Conservation (phyloP, 2,329 filamentous ascomycete genomes). For the Fusarium begoniae region DNA sequence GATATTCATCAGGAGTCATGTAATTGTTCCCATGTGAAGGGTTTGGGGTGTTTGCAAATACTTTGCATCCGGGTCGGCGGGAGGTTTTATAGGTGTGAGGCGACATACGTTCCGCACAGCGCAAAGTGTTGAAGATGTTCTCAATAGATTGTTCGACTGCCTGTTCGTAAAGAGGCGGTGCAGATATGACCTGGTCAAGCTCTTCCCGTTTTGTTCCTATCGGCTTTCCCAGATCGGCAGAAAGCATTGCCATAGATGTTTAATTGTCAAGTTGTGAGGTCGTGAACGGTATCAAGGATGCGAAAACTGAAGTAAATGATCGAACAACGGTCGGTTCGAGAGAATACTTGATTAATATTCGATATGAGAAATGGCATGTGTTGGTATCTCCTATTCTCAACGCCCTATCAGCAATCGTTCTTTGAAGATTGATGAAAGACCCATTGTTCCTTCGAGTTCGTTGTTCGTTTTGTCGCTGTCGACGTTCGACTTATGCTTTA, state of each 20-base stretch:
- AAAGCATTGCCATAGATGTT: background rate
- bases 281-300: background rate
- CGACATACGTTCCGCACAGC: background rate
- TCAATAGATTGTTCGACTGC: background rate
- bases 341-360: constrained; percentile 3
- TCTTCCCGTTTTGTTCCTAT: background rate
- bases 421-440: background rate
- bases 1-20: background rate
- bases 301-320: background rate
- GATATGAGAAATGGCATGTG: background rate
- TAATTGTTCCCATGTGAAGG: background rate
- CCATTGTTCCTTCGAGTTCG: background rate
- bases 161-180: background rate
- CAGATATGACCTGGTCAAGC: background rate
- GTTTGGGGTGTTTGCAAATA: background rate
- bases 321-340: background rate
- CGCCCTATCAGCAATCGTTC: background rate
- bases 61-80: background rate
- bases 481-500: background rate
- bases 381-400: constrained; percentile 1
- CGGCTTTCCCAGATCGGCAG: background rate
- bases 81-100: constrained; percentile 3
- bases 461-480: background rate
- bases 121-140: background rate
- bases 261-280: background rate